phyloP scores from a whole-genome alignment of 495 filamentous ascomycete species.

The Penicillium taxi region DNA sequence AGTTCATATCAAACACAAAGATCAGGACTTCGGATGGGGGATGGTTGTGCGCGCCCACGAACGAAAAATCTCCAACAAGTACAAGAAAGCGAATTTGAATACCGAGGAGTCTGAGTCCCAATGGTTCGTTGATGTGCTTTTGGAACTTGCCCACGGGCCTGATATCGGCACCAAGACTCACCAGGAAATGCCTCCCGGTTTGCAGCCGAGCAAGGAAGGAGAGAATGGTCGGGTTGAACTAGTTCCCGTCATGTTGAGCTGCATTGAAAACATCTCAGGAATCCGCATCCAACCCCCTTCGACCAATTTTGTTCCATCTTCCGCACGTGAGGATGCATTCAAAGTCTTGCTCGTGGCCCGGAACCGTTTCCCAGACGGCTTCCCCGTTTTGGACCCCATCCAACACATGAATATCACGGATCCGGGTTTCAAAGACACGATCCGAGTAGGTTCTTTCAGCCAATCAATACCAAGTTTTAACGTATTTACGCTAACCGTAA shows the following conservation, averaged over 20 bases:
- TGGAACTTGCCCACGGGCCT: constrained; percentile 58
- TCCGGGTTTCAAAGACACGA: constrained; percentile 82
- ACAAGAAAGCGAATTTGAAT: no score
- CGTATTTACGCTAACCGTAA: constrained; percentile 6
- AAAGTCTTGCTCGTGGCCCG: constrained; percentile 66
- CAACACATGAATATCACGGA: constrained; percentile 92
- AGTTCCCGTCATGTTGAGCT: constrained; percentile 77
- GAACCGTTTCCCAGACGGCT: constrained; percentile 83
- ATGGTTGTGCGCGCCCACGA: constrained; percentile 63
- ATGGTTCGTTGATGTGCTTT: constrained; percentile 69
- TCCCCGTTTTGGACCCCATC: constrained; percentile 81
- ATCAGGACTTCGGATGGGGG: constrained; percentile 88
- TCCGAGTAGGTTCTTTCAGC: constrained; percentile 48
- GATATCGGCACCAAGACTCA: constrained; percentile 49
- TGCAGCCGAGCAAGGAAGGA: constrained; percentile 55
- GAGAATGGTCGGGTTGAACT: constrained; percentile 70
- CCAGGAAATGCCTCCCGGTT: constrained; percentile 54
- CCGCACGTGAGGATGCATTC: constrained; percentile 56
- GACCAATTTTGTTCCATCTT: constrained; percentile 55
- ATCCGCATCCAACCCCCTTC: constrained; percentile 71
- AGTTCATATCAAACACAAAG: constrained; percentile 70
- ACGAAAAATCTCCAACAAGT: constrained; percentile 52
- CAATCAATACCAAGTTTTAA: neutral
- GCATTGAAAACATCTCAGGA: constrained; percentile 68
- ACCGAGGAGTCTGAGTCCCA: constrained; percentile 64